Evolutionary conservation across 306 rosid genomes (phyloP).

Genomic region (Acacia confusa): DNA sequence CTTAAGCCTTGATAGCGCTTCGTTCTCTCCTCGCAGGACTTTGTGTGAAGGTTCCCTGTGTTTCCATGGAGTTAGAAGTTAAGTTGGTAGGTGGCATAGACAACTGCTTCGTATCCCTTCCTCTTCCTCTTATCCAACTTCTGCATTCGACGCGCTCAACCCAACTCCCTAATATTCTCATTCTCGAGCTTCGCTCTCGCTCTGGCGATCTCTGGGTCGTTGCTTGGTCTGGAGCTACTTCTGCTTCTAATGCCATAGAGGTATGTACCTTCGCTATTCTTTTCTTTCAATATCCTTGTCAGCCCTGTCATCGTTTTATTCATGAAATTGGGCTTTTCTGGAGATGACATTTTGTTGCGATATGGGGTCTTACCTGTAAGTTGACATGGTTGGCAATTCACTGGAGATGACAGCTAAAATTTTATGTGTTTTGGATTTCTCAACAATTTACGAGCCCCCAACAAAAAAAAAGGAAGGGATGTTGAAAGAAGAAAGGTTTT

Average conservation of each 20-base stretch:
- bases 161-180: conserved; percentile 51
- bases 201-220: conserved; percentile 55
- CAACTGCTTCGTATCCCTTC: conserved; percentile 79
- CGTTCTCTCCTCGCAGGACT: not conserved
- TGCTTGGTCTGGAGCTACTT: conserved; percentile 94
- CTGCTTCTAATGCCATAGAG: conserved; percentile 72
- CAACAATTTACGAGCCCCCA: not conserved
- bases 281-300: not conserved
- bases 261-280: conserved; percentile 18
- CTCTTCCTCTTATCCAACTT: conserved; percentile 66
- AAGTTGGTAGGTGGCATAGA: conserved; percentile 55
- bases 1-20: not conserved
- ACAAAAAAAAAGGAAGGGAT: not conserved
- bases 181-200: conserved; percentile 72
- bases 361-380: not conserved
- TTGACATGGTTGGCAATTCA: not conserved
- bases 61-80: conserved; percentile 63
- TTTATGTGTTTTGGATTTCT: not conserved
- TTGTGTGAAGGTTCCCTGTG: not conserved
- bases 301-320: not conserved
- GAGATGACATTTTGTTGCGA: not conserved
- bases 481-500: not conserved
- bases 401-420: not conserved
- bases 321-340: not conserved
- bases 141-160: conserved; percentile 55